Evolutionary conservation across 2,329 filamentous ascomycete genomes (phyloP).

Genomic region (Stachybotrys chlorohalonatus): DNA sequence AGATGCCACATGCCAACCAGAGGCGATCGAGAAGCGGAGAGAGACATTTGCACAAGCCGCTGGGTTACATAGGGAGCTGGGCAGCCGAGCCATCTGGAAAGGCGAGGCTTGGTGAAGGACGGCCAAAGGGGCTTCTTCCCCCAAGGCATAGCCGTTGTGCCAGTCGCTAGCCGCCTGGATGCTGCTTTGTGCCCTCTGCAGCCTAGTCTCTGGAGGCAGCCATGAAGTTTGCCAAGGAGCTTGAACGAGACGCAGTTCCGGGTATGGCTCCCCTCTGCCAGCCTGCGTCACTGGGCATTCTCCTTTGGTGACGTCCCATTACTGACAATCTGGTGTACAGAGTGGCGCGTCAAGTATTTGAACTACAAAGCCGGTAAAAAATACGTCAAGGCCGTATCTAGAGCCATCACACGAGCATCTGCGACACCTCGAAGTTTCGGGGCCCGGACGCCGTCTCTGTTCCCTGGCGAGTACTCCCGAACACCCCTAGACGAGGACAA

Average conservation of each 20-base stretch:
- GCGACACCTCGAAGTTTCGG: constrained; percentile 35
- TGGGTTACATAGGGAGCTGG: no score
- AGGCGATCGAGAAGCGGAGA: neutral
- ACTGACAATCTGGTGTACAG: constrained; percentile 22
- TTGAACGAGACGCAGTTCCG: constrained; percentile 81
- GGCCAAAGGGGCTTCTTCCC: neutral
- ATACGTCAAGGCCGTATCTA: constrained; percentile 72
- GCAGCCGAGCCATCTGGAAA: neutral
- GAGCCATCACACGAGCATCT: constrained; percentile 58
- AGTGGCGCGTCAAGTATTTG: constrained; percentile 92
- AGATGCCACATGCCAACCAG: neutral
- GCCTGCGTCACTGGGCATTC: neutral
- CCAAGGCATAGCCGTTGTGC: neutral
- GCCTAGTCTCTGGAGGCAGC: constrained; percentile 1
- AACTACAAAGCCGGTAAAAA: constrained; percentile 96
- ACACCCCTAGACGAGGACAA: constrained; percentile 2
- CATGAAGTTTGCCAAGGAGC: constrained; percentile 67
- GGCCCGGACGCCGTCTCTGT: constrained; percentile 21
- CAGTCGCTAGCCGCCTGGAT: neutral
- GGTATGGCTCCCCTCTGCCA: constrained; percentile 33
- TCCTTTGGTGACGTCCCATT: neutral
- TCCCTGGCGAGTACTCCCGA: constrained; percentile 13
- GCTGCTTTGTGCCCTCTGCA: neutral
- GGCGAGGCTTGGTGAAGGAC: neutral
- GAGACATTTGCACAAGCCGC: neutral